A percentile compares a stretch with the other conserved stretches of the same genome.
phyloP scores from a whole-genome alignment of 352 stramenopile genomes.

The Phytophthora sansomeana region DNA sequence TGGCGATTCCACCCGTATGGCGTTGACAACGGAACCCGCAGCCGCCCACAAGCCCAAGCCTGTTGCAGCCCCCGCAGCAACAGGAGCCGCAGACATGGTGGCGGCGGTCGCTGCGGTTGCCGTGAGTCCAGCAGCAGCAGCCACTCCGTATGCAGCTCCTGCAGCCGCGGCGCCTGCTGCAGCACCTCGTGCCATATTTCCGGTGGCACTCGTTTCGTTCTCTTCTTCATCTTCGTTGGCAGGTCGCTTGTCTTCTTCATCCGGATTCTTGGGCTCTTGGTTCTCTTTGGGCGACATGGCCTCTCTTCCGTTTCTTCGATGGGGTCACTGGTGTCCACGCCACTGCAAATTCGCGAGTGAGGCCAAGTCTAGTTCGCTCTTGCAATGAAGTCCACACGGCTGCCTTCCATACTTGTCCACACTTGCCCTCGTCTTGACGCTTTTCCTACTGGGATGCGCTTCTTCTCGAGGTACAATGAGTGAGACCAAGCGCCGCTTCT shows the following conservation, averaged over 20 bases:
- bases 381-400: no score
- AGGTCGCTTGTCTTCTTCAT: no score
- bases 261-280: background rate
- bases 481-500: background rate
- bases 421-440: no score
- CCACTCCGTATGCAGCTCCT: background rate
- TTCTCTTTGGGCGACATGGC: background rate
- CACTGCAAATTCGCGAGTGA: background rate
- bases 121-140: background rate
- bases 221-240: background rate
- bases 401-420: no score
- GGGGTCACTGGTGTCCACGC: background rate
- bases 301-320: background rate
- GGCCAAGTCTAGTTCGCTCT: background rate
- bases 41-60: background rate
- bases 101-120: background rate
- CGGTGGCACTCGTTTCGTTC: background rate
- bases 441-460: no score
- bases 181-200: background rate
- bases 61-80: background rate
- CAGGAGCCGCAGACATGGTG: background rate
- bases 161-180: background rate
- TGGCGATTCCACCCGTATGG: slow-evolving; percentile 42
- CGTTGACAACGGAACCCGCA: slow-evolving; percentile 9
- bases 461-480: background rate